These are phyloP conservation scores for Cercis canadensis DNA, from an alignment of 306 rosid species.

Conservation along the genomic window DNA sequence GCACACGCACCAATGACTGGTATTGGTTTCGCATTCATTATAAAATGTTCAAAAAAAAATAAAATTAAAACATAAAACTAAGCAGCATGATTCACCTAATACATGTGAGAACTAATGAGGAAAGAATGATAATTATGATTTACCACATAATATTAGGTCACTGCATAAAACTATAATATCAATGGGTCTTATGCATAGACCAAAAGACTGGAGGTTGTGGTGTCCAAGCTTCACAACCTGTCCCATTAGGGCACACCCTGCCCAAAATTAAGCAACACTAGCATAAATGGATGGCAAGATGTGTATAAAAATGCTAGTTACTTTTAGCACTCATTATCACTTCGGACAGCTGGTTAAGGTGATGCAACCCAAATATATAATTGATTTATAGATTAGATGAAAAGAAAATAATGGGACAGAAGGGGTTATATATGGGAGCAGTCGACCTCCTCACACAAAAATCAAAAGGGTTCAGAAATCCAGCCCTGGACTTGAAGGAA, in stretches of 20 bases:
- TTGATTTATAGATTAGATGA: too few relatives aligned
- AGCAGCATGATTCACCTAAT: not conserved
- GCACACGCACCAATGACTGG: not conserved
- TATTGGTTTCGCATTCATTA: not conserved
- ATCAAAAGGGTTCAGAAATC: too few relatives aligned
- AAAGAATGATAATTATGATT: not conserved
- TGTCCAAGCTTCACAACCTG: not conserved
- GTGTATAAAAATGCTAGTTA: not conserved
- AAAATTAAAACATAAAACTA: not conserved
- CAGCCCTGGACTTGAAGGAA: too few relatives aligned
- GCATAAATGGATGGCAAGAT: not conserved
- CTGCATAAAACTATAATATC: not conserved
- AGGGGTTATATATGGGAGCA: too few relatives aligned
- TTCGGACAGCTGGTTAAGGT: not conserved
- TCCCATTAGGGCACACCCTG: not conserved
- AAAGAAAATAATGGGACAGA: too few relatives aligned
- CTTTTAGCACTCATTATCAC: not conserved
- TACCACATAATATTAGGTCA: too few relatives aligned
- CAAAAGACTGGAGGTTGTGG: too few relatives aligned
- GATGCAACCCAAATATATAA: too few relatives aligned
- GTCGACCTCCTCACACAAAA: too few relatives aligned
- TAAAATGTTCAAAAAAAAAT: not conserved
- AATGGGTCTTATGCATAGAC: not conserved
- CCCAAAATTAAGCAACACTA: not conserved
- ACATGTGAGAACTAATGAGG: not conserved